Evolutionary conservation across 345 rosid species (phyloP), one percentile per base, ranked within the genome.

Genomic region (Turnera subulata): DNA sequence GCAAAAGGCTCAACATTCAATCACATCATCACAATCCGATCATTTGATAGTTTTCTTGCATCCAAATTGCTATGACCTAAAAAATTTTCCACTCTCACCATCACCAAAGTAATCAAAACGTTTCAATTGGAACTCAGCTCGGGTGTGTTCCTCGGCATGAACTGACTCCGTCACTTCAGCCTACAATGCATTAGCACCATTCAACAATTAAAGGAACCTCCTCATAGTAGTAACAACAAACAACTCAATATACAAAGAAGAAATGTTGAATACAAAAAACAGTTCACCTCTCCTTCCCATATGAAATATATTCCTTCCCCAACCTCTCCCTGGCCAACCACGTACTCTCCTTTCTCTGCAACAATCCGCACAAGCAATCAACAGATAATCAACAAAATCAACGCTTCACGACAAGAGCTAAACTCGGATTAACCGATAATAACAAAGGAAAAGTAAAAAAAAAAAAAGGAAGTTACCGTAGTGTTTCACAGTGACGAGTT

Each of bases 241-340:
- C n/a, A n/a, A n/a, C n/a, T n/a, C n/a, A 56, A 4, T 6, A 0
- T 1, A 13, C 39, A 64, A 46, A 40, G 42, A 24, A 42, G 32
- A 23, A 54, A 6, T 17, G n/a, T n/a, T n/a, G n/a, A n/a, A n/a
- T n/a, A n/a, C n/a, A n/a, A n/a, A n/a, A n/a, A n/a, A n/a, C n/a
- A n/a, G n/a, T n/a, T n/a, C n/a, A 89, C 99, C 94, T 87, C 90
- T 68, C 99, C 99, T 51, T 82, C 82, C 78, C 90, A 93, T 16
- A 93, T 76, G 53, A 93, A 84, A 73, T 82, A 89, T 54, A 85
- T 62, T 56, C 99, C 99, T 66, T 89, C 85, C 56, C 86, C 89
- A 59, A 65, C 50, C 65, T 87, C 90, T 25, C 86, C 97, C 68
- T 75, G 87, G 1, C 79, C 86, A 63, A 81, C 73, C 58, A 89